These are phyloP conservation scores for Panicum virgatum DNA, from an alignment of 202 grass and related monocot genomes.

Conservation along the genomic window DNA sequence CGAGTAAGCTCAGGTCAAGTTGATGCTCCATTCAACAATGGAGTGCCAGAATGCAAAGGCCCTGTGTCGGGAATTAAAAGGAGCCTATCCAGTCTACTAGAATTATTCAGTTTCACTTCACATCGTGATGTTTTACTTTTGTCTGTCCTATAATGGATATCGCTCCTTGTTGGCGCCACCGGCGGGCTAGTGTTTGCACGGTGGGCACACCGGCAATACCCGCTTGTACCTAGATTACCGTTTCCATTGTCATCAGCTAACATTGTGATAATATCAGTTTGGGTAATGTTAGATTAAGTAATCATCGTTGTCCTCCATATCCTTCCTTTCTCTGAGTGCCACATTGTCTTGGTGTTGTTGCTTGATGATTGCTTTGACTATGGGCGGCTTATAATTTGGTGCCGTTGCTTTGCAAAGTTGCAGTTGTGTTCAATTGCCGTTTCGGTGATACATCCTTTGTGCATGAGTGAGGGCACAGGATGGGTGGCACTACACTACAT, in stretches of 20 bases:
- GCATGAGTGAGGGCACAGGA: background rate
- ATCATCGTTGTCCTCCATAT: background rate
- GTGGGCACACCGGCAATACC: conserved; percentile 2
- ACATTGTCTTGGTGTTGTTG: too few species aligned
- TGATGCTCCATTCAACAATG: conserved; percentile 3
- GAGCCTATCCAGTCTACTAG: conserved; percentile 50
- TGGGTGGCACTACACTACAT: too few species aligned
- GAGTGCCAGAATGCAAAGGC: conserved; percentile 3
- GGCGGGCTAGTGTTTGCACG: background rate
- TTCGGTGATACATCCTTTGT: background rate
- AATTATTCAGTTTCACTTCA: conserved; percentile 61
- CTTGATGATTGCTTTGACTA: background rate
- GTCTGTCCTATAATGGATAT: conserved; percentile 40
- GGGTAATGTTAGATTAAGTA: conserved; percentile 54
- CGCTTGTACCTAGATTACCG: conserved; percentile 66
- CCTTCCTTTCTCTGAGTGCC: too few species aligned
- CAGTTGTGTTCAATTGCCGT: background rate
- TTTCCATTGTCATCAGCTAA: conserved; percentile 53
- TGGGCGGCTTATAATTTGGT: background rate
- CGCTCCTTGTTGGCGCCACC: conserved; percentile 44
- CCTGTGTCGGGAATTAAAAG: conserved; percentile 17
- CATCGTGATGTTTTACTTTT: conserved; percentile 56
- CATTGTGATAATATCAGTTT: conserved; percentile 64
- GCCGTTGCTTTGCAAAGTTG: background rate
- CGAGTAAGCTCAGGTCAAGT: conserved; percentile 30